Percentiles rank a stretch among this genome's conserved stretches.
phyloP scores from a whole-genome alignment of 192 early-diverging fungal species.

The Coemansia sp. region DNA sequence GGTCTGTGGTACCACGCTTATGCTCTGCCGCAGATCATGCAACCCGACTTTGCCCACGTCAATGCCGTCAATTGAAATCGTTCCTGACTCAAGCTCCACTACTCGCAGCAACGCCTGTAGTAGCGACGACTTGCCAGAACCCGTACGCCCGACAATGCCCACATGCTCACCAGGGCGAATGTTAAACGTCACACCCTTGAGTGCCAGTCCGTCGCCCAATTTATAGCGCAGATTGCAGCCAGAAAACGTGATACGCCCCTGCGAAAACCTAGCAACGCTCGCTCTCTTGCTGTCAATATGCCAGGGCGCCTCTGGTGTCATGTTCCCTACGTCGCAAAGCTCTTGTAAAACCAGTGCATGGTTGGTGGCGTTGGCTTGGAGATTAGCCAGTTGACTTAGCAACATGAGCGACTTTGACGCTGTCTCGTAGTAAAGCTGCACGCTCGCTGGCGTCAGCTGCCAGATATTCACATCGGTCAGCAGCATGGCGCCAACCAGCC shows the following conservation, averaged over 20 bases:
- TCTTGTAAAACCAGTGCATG: slow-evolving; percentile 17
- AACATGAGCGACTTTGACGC: slow-evolving; percentile 14
- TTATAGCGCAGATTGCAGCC: slow-evolving; percentile 26
- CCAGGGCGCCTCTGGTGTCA: slow-evolving; percentile 17
- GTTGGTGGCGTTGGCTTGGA: slow-evolving; percentile 10
- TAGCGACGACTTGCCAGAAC: slow-evolving; percentile 81
- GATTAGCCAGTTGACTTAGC: slow-evolving; percentile 7
- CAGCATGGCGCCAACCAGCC: slow-evolving; percentile 15
- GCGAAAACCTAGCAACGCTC: not conserved
- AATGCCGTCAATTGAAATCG: slow-evolving; percentile 72
- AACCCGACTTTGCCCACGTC: slow-evolving; percentile 72
- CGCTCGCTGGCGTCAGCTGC: not conserved
- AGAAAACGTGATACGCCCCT: slow-evolving; percentile 24
- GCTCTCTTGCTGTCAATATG: not conserved
- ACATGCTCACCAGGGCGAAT: slow-evolving; percentile 49
- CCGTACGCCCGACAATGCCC: slow-evolving; percentile 62
- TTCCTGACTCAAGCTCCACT: slow-evolving; percentile 70
- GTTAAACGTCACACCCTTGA: slow-evolving; percentile 52
- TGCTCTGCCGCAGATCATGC: slow-evolving; percentile 69
- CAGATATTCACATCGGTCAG: not conserved
- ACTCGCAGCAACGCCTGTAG: slow-evolving; percentile 79
- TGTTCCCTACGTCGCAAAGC: slow-evolving; percentile 11
- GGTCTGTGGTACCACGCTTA: slow-evolving; percentile 84
- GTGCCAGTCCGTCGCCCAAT: slow-evolving; percentile 24
- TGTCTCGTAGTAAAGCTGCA: slow-evolving; percentile 27